Evolutionary conservation across 2,329 filamentous ascomycete genomes (phyloP), one percentile per base, ranked within the genome.

Genomic region (Fusarium zealandicum): DNA sequence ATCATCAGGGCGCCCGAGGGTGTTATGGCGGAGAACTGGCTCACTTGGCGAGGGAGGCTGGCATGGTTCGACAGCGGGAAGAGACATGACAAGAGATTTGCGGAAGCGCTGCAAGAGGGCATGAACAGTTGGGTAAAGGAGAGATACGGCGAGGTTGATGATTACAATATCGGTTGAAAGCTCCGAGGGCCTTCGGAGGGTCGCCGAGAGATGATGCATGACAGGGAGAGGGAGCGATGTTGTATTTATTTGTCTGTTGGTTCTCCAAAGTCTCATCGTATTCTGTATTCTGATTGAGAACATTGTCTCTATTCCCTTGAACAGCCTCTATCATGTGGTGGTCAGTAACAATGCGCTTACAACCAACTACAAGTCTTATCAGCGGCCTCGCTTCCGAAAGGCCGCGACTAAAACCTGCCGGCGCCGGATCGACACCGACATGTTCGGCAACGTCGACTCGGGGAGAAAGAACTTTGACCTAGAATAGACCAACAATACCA

Each of bases 1-100:
- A 65, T 81, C 2, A 52, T 82, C 47, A 69, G 77, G 48, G 77
- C 77, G 4, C 75, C 76, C 0, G 77, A 78, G 49, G 78, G 78
- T 1, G 60, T 70, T 3, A 70, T 75, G 67, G 77, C 77, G 0
- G 73, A 78, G 57, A 68, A 72, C 7, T 81, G 80, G 80, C 53
- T 82, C 14, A 75, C 72, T 1, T 82, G 80, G 79, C 68, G 76
- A 44, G 72, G 75, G 16, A 67, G 70, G 50, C 25, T 76, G 9
- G 71, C 67, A 1, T 75, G 67, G 63, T 45, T 56, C 6, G 68
- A 72, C 7, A 70, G 66, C 22, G 78, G 76, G 3, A 69, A 63
- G 53, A 52, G 47, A 17, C 80, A 70, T 45, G 77, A 80, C 40
- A 20, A 46, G 1, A 63, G 56, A 2, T 76, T 81, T 57, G 49